Conservation (phyloP, 768 basidiomycete species). For the Suillus lakei region DNA sequence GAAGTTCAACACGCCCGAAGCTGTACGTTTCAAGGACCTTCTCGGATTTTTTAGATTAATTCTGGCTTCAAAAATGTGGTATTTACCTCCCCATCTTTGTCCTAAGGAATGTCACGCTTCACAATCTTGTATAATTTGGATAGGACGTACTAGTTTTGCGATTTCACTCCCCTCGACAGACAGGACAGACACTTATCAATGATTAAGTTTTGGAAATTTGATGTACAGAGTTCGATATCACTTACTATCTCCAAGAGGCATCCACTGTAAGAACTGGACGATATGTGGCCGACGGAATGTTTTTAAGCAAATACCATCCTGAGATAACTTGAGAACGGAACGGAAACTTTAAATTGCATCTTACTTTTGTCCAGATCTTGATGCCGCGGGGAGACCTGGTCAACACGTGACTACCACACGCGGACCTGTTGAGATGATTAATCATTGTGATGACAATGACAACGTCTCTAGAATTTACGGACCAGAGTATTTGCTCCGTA, state of each 20-base stretch:
- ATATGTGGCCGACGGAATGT: conserved; percentile 52
- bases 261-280: conserved; percentile 56
- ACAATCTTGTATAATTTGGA: conserved; percentile 15
- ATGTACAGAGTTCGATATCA: conserved; percentile 8
- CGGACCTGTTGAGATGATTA: conserved; percentile 42
- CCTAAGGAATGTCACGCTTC: conserved; percentile 35
- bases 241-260: conserved; percentile 52
- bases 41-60: neutral
- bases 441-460: conserved; percentile 5
- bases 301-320: conserved; percentile 56
- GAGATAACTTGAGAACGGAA: neutral
- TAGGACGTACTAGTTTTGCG: conserved; percentile 44
- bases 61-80: neutral
- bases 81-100: conserved; percentile 47
- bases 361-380: conserved; percentile 56
- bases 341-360: neutral
- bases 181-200: conserved; percentile 44
- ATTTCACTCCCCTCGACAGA: conserved; percentile 58
- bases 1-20: conserved; percentile 50
- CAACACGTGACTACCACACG: conserved; percentile 47
- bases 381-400: conserved; percentile 53
- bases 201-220: conserved; percentile 7
- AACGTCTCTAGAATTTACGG: neutral
- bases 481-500: conserved; percentile 60
- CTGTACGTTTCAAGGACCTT: conserved; percentile 46